Percentiles rank a stretch among this genome's conserved stretches.
Evolutionary conservation across 495 filamentous ascomycete species (phyloP).

Genomic region (Rhypophila decipiens): DNA sequence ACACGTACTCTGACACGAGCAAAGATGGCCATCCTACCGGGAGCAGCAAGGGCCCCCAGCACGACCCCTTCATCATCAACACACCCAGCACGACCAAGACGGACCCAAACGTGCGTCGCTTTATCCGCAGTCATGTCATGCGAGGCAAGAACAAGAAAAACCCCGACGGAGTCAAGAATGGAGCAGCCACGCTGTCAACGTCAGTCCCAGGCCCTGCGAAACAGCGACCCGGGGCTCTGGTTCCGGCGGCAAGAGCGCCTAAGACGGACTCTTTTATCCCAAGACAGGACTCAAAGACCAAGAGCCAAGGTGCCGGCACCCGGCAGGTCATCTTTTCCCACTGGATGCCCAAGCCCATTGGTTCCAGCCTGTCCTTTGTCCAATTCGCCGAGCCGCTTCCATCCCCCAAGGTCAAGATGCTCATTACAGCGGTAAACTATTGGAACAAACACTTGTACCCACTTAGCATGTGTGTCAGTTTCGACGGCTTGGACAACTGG

Average conservation of each 20-base stretch:
- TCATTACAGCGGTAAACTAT: no score
- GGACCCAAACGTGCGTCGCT: constrained; percentile 7
- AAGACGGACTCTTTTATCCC: neutral
- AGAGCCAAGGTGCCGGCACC: neutral
- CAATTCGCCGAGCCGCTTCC: neutral
- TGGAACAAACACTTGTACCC: constrained; percentile 11
- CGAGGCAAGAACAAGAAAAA: constrained; percentile 18
- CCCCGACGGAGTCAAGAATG: constrained; percentile 7
- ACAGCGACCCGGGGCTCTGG: neutral
- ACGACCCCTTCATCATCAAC: constrained; percentile 13
- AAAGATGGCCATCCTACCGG: no score
- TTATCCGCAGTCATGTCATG: constrained; percentile 21
- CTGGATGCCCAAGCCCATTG: neutral
- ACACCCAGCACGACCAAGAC: constrained; percentile 7
- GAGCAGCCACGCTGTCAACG: neutral
- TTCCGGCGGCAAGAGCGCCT: neutral
- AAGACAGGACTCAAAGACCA: neutral
- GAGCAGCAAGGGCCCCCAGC: no score
- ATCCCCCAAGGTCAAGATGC: neutral
- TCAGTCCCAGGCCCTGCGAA: neutral
- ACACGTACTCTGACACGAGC: no score
- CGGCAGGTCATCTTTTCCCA: neutral
- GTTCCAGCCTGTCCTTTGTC: neutral
- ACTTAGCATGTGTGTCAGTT: constrained; percentile 8
- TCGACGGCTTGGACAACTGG: constrained; percentile 4